Evolutionary conservation across 352 stramenopile genomes (phyloP), one percentile per base, ranked within the genome.

Genomic region (Globisporangium splendens): DNA sequence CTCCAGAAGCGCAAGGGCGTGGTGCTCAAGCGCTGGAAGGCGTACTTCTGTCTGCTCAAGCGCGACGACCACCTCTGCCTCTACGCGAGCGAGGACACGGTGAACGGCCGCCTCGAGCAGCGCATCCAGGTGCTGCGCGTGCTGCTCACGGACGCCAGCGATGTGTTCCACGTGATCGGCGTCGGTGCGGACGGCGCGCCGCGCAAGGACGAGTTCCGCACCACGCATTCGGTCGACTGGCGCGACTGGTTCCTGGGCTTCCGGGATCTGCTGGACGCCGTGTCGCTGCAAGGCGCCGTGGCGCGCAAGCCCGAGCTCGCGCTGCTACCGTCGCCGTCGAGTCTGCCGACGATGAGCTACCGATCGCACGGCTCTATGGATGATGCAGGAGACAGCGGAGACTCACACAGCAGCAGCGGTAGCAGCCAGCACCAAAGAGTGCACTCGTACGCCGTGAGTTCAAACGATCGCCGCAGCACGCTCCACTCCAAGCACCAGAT

Each of bases 11-110:
- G 70, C 31, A 77, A 79, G 38, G 74, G 77, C 0, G 58, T 73
- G 14, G 64, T 87, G n/a, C 50, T 87, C 39, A 83, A 79, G 63
- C 74, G 77, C 17, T 87, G 77, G 77, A 80, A 82, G 50, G 22
- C 70, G 31, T 74, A 77, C 60, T 87, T 75, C 61, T 84, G 74
- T 42, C 54, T 87, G 20, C 65, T 84, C 18, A 82, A 82, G 51
- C 70, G 65, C 22, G 72, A 87, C 57, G 70, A 83, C 44, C 70
- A 63, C 5, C 62, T 87, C 12, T 83, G 70, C n/a, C 54, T 87
- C 1, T 87, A 85, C 48, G 41, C 66, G 18, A 87, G 65, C 54
- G 74, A 87, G 46, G 72, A 87, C 59, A 81, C 70, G 8, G 62
- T 87, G 17, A 84, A 87, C 46, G 74, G 77, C 1, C 56, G 56